Evolutionary conservation across 2,329 filamentous ascomycete species (phyloP), one percentile per base, ranked within the genome.

Genomic region (Alternaria arbusti): DNA sequence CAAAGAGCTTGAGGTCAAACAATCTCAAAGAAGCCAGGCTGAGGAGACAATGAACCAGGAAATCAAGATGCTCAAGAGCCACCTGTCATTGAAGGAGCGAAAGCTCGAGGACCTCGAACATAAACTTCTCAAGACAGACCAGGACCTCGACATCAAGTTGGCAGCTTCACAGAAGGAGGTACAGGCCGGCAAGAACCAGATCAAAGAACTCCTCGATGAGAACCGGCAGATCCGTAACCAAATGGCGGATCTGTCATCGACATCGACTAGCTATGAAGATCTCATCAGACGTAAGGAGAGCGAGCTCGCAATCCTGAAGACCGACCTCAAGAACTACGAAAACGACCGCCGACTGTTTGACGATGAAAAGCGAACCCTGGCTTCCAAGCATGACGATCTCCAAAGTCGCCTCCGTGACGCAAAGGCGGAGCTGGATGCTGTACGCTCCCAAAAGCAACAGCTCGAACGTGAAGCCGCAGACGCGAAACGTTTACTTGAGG

Each of bases 211-310:
- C 1, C 79, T 89, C 2, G 89, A 90, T 6, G 95, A 99, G 75
- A 96, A 97, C 70, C 87, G 89, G 12, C 89, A 91, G 47, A 88
- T 97, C 50, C 91, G 96, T 57, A 88, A 94, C 71, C 94, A 97
- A 73, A 89, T 99, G 57, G 87, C 91, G 0, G 90, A 97, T 69
- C 84, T 99, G 17, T 96, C 96, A 0, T 90, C 93, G 52, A 97
- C 95, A 0, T 97, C 95, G 1, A 96, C 94, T 0, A 93, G 94
- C 75, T 98, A 97, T 69, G 96, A 99, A 80, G 95, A 98, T 72
- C 87, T 98, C 46, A 91, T 99, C 23, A 88, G 94, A 23, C 90
- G 92, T 63, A 99, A 98, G 78, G 96, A 99, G 77, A 97, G 94
- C 78, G 96, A 99, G 76, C 84, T 99, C 20, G 87, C 91, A 0